phyloP scores from a whole-genome alignment of 495 filamentous ascomycete genomes.

The Friedmanniomyces simplex region DNA sequence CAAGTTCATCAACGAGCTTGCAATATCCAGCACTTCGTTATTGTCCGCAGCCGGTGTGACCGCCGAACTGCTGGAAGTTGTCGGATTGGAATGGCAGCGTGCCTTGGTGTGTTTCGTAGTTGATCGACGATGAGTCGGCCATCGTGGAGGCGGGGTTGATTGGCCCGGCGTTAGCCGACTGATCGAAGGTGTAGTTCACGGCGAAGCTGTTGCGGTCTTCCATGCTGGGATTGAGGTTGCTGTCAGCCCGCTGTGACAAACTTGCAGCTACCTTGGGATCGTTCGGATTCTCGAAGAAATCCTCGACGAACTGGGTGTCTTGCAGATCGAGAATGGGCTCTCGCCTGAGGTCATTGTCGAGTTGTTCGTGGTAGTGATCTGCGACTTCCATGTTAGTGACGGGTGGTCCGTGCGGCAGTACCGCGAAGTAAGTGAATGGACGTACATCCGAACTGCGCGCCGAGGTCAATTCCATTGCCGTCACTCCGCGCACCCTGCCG shows the following conservation, averaged over 20 bases:
- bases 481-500: not conserved
- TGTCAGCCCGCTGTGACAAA: not conserved
- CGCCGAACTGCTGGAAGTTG: not conserved
- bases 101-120: not conserved
- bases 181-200: not conserved
- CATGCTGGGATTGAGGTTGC: not conserved
- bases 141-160: not conserved
- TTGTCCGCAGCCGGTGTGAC: not conserved
- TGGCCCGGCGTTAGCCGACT: not conserved
- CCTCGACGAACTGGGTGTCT: not conserved
- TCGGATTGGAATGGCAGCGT: not conserved
- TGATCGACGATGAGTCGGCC: not conserved
- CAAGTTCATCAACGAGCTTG: not conserved
- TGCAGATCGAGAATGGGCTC: not conserved
- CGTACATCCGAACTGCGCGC: not conserved
- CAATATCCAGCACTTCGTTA: not conserved
- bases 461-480: not conserved
- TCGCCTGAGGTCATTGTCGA: not conserved
- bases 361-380: not conserved
- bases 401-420: not conserved
- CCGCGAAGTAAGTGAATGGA: not conserved
- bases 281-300: constrained; percentile 6
- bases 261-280: not conserved
- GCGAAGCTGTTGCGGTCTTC: not conserved
- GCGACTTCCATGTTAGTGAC: not conserved